These are phyloP conservation scores for Polyporus arcularius DNA, from an alignment of 768 basidiomycete species.

Conservation along the genomic window DNA sequence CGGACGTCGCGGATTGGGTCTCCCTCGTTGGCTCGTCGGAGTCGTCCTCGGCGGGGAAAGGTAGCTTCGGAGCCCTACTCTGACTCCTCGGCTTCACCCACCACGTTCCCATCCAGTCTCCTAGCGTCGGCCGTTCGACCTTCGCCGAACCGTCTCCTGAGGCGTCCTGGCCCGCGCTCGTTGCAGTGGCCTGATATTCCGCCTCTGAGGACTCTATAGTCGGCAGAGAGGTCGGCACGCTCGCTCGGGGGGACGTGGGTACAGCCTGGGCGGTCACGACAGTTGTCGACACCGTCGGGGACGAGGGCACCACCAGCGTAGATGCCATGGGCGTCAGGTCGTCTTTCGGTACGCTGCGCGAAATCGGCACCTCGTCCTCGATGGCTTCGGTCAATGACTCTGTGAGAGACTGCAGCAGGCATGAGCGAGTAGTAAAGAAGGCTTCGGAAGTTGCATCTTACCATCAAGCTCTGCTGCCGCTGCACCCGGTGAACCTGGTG, in stretches of 20 bases:
- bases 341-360: conserved; percentile 30
- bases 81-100: conserved; percentile 53
- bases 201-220: background rate
- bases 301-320: conserved; percentile 1
- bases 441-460: conserved; percentile 32
- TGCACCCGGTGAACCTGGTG: conserved; percentile 44
- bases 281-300: conserved; percentile 8
- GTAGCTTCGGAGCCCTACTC: conserved; percentile 6
- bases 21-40: conserved; percentile 12
- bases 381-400: conserved; percentile 50
- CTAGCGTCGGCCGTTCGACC: conserved; percentile 43
- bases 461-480: conserved; percentile 60
- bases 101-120: conserved; percentile 81
- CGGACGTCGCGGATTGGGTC: background rate
- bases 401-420: conserved; percentile 39
- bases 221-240: background rate
- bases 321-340: conserved; percentile 16
- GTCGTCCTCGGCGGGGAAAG: conserved; percentile 1
- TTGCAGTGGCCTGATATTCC: conserved; percentile 4
- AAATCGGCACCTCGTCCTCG: conserved; percentile 48
- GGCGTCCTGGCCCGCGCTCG: background rate
- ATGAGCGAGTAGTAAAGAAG: background rate
- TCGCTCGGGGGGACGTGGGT: background rate
- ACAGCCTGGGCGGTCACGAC: conserved; percentile 4
- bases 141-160: conserved; percentile 15